These are phyloP conservation scores for Aureobasidium sp. DNA, from an alignment of 2,329 filamentous ascomycete species.

Conservation along the genomic window DNA sequence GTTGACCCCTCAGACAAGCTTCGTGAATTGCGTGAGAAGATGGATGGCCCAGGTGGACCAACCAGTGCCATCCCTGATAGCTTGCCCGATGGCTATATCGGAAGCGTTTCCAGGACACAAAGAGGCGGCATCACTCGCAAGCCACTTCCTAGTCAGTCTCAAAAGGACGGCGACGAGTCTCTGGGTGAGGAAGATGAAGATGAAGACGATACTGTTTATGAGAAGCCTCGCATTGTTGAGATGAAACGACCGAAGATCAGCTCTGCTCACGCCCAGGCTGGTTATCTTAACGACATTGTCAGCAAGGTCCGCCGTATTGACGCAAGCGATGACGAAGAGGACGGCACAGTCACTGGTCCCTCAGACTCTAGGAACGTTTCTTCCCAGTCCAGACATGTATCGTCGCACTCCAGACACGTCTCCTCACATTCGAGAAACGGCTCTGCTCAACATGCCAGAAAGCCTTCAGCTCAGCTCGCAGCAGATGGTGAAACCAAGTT, in stretches of 20 bases:
- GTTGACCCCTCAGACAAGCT: constrained; percentile 85
- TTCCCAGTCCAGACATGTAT: constrained; percentile 31
- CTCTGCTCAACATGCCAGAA: background rate
- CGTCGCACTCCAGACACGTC: background rate
- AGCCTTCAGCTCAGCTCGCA: background rate
- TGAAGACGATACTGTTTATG: constrained; percentile 60
- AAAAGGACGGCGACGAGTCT: constrained; percentile 36
- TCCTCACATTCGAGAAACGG: background rate
- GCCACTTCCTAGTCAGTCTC: constrained; percentile 32
- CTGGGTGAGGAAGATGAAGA: constrained; percentile 49
- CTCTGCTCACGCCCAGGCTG: constrained; percentile 37
- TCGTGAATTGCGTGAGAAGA: constrained; percentile 85
- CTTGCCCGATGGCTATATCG: constrained; percentile 16
- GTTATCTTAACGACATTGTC: constrained; percentile 51
- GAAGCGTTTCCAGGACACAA: constrained; percentile 28
- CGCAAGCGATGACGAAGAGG: constrained; percentile 65
- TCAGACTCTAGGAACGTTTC: constrained; percentile 56
- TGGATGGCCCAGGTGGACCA: constrained; percentile 56
- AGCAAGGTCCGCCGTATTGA: constrained; percentile 68
- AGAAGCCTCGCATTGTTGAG: constrained; percentile 73
- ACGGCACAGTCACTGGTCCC: constrained; percentile 65
- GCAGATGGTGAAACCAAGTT: constrained; percentile 25
- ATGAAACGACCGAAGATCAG: constrained; percentile 65
- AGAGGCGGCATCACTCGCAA: constrained; percentile 35
- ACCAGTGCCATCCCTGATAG: background rate